These are phyloP conservation scores for Dendrobium nobile DNA, from an alignment of 106 monocot species.

Conservation along the genomic window DNA sequence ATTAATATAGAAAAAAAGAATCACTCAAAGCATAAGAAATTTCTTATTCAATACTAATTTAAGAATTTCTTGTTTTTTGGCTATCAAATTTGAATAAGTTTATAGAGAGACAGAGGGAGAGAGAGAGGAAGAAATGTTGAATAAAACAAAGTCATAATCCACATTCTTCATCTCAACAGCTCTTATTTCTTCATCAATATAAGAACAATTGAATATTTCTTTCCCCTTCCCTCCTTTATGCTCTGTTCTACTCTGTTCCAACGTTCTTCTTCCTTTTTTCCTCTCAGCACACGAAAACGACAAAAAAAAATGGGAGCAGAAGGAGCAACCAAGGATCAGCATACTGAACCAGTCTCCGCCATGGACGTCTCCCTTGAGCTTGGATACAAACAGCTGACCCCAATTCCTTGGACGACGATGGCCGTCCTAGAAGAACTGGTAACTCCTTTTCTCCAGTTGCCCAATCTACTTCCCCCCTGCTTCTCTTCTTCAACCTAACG, in stretches of 20 bases:
- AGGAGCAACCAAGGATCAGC: background rate
- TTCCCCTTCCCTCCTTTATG: no score
- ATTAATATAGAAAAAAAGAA: no score
- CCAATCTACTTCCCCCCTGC: background rate
- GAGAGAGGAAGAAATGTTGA: background rate
- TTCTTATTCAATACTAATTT: no score
- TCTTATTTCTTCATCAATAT: no score
- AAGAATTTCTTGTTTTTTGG: no score
- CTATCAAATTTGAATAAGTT: no score
- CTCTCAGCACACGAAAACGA: background rate
- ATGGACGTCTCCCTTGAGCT: slow-evolving; percentile 13
- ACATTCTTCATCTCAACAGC: background rate
- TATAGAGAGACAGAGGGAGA: no score
- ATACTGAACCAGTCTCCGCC: background rate
- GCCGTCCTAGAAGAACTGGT: slow-evolving; percentile 42
- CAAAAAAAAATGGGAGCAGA: background rate
- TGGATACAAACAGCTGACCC: background rate
- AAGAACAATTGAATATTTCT: no score
- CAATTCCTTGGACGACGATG: slow-evolving; percentile 36
- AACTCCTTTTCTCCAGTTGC: background rate
- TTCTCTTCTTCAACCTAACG: background rate
- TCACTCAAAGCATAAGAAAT: no score
- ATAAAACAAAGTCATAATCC: background rate
- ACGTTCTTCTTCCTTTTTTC: no score
- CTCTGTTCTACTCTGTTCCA: no score